Evolutionary conservation across 2,329 filamentous ascomycete species (phyloP), one percentile per base, ranked within the genome.

Genomic region (Neonectria hederae): DNA sequence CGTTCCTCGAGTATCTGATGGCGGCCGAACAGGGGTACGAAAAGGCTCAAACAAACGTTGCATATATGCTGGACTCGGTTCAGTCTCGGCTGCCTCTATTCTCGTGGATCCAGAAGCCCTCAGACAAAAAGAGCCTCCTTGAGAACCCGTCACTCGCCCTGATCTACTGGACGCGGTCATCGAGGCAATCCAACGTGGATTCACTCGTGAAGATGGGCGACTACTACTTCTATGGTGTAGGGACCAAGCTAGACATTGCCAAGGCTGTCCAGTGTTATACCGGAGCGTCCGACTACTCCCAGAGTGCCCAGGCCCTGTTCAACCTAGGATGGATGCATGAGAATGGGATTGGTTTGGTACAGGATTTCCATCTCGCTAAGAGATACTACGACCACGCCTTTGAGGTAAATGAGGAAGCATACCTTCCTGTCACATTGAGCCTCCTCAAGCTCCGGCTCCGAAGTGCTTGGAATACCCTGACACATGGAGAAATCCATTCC

Each of bases 301-400:
- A 94, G 75, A 97, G 93, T 72, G 96, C 95, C 2, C 97, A 99
- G 79, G 96, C 97, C 14, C 88, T 97, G 62, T 99, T 94, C 87
- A 98, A 99, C 74, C 84, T 99, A 14, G 97, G 96, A 5, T 99
- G 96, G 96, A 98, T 99, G 95, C 94, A 99, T 75, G 96, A 99
- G 80, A 97, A 98, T 74, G 96, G 96, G 8, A 85, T 98, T 54
- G 93, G 94, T 2, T 87, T 98, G 21, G 91, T 92, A 59, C 96
- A 99, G 76, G 96, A 99, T 76, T 99, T 97, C 77, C 96, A 99
- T 75, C 89, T 99, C 61, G 96, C 97, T 2, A 99, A 99, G 80
- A 86, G 96, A 58, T 97, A 94, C 79, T 99, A 99, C 76, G 96
- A 99, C 73, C 87, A 96, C 65, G 95, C 96, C 1, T 82, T 97